Evolutionary conservation across 768 basidiomycete species (phyloP).

Genomic region (Boletus sp.): DNA sequence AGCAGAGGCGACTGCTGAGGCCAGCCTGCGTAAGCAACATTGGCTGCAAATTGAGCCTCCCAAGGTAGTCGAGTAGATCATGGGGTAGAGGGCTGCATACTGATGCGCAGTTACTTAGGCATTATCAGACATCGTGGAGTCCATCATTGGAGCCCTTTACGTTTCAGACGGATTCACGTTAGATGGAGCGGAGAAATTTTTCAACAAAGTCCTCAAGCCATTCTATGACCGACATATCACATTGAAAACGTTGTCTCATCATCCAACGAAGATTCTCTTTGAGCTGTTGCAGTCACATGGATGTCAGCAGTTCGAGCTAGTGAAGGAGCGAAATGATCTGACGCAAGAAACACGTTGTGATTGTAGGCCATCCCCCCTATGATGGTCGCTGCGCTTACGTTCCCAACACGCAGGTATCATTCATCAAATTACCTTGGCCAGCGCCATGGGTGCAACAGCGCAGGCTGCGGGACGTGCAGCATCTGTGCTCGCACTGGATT

Average conservation of each 20-base stretch:
- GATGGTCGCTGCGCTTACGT: conserved; percentile 17
- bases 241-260: conserved; percentile 66
- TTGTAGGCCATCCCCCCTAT: conserved; percentile 37
- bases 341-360: conserved; percentile 44
- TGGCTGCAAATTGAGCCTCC: conserved; percentile 78
- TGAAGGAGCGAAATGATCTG: conserved; percentile 44
- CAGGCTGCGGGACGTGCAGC: conserved; percentile 57
- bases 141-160: conserved; percentile 74
- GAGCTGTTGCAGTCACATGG: conserved; percentile 71
- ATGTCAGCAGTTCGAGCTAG: conserved; percentile 62
- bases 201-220: conserved; percentile 64
- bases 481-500: conserved; percentile 64
- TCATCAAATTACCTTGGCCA: conserved; percentile 62
- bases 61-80: conserved; percentile 47
- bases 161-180: conserved; percentile 70
- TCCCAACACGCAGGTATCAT: conserved; percentile 50
- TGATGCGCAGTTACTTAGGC: conserved; percentile 41
- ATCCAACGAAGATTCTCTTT: conserved; percentile 72
- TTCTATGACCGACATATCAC: conserved; percentile 78
- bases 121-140: conserved; percentile 78
- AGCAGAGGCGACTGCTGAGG: conserved; percentile 45
- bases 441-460: conserved; percentile 48
- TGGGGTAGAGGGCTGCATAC: neutral
- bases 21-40: conserved; percentile 59
- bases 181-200: conserved; percentile 59